Base-by-base conservation (phyloP, 257 asterid genomes). In the Marsdenia floribunda region DNA sequence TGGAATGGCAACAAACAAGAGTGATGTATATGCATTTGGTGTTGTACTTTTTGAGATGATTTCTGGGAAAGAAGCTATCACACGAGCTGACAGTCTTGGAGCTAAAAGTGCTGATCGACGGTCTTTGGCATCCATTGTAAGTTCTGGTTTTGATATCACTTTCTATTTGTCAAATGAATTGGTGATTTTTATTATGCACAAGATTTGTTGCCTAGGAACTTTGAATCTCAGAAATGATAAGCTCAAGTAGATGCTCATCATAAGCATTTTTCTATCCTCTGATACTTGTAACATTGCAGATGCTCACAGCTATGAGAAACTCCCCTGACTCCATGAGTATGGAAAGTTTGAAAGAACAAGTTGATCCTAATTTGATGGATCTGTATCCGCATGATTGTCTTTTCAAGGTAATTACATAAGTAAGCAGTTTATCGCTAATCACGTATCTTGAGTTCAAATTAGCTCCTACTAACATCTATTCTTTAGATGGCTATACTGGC, bases 1-100 rank as follows among this genome's bases (percentile, higher is more conserved):
- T 75, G 99, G 99, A 40, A 72, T 85, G 42, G 99, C 98, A 6
- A 87, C 98, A 50, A 89, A 75, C 26, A 95, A 95, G 85, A 90
- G 96, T 21, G 99, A 95, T 71, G 91, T 95, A n/a, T 94, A 87
- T 83, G 99, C 99, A 80, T 94, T 90, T 79, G 97, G 96, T 5
- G 93, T 94, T 72, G 96, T 92, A 58, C 93, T 95, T 78, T 90
- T 90, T 8, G 99, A 92, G 89, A 71, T 95, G 81, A 83, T 92
- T 52, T 89, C 99, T 0, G 99, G 98, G 47, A 92, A 92, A 80
- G 97, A 90, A 82, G 97, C 99, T 73, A 83, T 92, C 85, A 90
- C 80, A 15, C 75, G 61, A 40, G 72, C 85, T 53, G 81, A 80
- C 70, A 86, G 82, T 61, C 37, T 22, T 74, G 79, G 71, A 46